Base-by-base conservation (phyloP, 805 yeast genomes). In the Starmera dryadoides region DNA sequence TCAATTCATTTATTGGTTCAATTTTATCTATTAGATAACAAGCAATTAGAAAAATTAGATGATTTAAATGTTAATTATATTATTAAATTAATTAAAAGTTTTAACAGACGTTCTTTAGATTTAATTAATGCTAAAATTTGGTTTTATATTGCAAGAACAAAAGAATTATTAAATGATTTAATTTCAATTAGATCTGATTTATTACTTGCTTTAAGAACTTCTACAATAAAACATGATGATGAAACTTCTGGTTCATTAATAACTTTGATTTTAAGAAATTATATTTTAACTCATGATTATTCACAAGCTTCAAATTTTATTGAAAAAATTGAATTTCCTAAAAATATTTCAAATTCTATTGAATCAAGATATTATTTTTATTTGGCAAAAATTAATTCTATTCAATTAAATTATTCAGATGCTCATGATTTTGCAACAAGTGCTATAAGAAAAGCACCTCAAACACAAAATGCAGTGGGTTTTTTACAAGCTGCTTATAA, bases 381-480 rank as follows among this genome's bases (percentile, higher is more conserved):
- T 56, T 66, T 88, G 58, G 91, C 96, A n/a, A 80, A 84, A 48
- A 86, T 93, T 55, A 79, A 79, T 53, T 87, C 97, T 4, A 81
- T 93, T 48, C 98, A 91, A 66, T 76, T 93, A 50, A 89, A 93
- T 63, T 93, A 93, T 62, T 79, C 95, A 2, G 69, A 85, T 16
- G 96, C 98, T 2, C 81, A 83, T 55, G 96, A 89, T 54, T 87
- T 79, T 56, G 85, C 86, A 41, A 84, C 87, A 40, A 87, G 93
- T n/a, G 96, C 98, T 2, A 83, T 89, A 39, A 81, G 98, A 67
- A 93, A 93, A 60, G 89, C 95, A 9, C 98, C 99, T 21, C 96
- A 87, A 60, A 86, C 95, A 1, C 71, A 75, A 33, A 76, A 80
- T 43, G 87, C 96, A 8, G 62, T 73, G 33, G 98, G 98, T 2